Evolutionary conservation across 306 rosid genomes (phyloP).

Genomic region (Prosopis cineraria): DNA sequence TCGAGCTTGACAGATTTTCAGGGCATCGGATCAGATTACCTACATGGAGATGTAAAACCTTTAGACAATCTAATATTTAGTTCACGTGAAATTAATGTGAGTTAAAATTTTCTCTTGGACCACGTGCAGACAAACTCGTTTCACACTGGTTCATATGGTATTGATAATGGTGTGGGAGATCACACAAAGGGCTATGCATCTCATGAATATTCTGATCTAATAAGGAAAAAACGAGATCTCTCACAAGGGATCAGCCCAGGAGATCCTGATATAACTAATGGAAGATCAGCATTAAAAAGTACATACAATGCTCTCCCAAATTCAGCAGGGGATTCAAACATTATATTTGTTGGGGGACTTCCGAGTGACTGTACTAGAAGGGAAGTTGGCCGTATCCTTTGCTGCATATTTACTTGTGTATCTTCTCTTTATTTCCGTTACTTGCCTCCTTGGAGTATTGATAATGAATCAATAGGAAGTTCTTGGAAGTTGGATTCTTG

Average conservation of each 20-base stretch:
- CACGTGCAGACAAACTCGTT: conserved; percentile 48
- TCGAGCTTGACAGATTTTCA: conserved; percentile 39
- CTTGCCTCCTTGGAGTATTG: neutral
- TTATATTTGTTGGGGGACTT: conserved; percentile 74
- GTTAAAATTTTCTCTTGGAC: conserved; percentile 2
- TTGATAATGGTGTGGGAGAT: conserved; percentile 36
- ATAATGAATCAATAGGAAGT: conserved; percentile 10
- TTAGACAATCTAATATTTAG: neutral
- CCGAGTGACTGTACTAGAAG: conserved; percentile 85
- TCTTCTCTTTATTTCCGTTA: conserved; percentile 3
- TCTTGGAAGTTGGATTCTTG: conserved; percentile 14
- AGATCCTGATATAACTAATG: conserved; percentile 42
- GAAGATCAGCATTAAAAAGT: conserved; percentile 44
- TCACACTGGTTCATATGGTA: conserved; percentile 44
- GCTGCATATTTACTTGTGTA: neutral
- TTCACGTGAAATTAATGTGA: conserved; percentile 1
- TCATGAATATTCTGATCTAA: conserved; percentile 38
- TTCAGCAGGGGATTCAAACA: conserved; percentile 54
- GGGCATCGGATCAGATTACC: conserved; percentile 47
- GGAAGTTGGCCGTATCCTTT: conserved; percentile 93
- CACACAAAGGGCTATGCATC: conserved; percentile 43
- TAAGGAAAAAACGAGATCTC: conserved; percentile 43
- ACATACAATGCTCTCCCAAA: conserved; percentile 38
- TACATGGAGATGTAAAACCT: conserved; percentile 49
- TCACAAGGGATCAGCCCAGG: conserved; percentile 37